Percentiles rank a stretch among this genome's conserved stretches.
These are phyloP conservation scores for Diaporthe vexans DNA, from an alignment of 2,329 filamentous ascomycete genomes.

Conservation along the genomic window DNA sequence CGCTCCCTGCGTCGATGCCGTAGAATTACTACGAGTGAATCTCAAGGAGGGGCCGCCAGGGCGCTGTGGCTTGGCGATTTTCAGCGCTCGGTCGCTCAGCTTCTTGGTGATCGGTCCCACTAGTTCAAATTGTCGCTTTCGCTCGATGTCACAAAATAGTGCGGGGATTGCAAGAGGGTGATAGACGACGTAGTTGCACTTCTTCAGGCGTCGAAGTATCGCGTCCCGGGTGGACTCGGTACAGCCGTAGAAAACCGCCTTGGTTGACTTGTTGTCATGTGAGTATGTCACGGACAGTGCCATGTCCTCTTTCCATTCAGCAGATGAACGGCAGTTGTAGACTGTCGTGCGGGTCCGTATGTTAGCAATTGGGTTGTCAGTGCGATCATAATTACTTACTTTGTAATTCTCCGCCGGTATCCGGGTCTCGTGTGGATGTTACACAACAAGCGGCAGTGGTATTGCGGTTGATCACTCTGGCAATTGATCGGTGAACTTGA, in stretches of 20 bases:
- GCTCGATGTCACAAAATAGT: constrained; percentile 39
- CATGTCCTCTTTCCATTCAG: constrained; percentile 12
- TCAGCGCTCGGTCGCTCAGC: not conserved
- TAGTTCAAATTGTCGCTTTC: constrained; percentile 15
- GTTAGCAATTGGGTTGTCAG: not conserved
- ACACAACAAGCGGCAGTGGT: constrained; percentile 15
- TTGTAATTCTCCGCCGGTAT: not conserved
- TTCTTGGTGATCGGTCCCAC: not conserved
- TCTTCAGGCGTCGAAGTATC: not conserved
- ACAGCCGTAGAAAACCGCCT: constrained; percentile 22
- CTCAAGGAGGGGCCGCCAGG: not conserved
- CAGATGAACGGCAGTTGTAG: constrained; percentile 24
- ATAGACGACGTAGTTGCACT: not conserved
- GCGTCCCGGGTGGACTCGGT: not conserved
- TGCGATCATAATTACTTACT: not conserved
- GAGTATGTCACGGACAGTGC: constrained; percentile 25
- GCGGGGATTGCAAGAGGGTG: constrained; percentile 8
- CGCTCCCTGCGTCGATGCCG: not conserved
- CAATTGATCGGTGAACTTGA: constrained; percentile 6
- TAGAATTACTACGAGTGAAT: not conserved
- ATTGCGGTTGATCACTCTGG: constrained; percentile 31
- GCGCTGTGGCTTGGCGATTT: not conserved
- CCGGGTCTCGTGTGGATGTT: not conserved
- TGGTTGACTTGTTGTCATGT: not conserved
- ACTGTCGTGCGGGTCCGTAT: not conserved